Evolutionary conservation across 495 filamentous ascomycete species (phyloP).

Genomic region (Penicillium lividum): DNA sequence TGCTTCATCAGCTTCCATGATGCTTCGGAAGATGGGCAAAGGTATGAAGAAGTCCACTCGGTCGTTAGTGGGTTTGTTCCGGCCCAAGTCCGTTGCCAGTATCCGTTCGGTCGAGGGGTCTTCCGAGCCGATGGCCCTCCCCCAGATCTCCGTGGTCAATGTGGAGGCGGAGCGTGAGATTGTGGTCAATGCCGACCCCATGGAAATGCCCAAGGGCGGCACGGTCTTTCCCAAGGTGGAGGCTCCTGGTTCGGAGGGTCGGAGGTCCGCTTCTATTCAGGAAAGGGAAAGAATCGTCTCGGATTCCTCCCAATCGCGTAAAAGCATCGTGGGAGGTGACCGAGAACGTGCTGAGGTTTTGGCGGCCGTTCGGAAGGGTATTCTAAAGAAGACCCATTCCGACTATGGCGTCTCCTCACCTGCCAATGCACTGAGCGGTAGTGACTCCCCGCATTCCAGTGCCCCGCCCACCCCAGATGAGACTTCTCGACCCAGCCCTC

Average conservation of each 20-base stretch:
- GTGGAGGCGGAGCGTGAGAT: slow-evolving; percentile 89
- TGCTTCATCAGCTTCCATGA: slow-evolving; percentile 95
- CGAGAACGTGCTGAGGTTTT: slow-evolving; percentile 88
- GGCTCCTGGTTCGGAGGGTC: slow-evolving; percentile 38
- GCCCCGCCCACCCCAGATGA: slow-evolving; percentile 85
- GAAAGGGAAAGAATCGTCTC: slow-evolving; percentile 57
- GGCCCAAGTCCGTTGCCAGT: slow-evolving; percentile 88
- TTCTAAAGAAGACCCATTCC: slow-evolving; percentile 74
- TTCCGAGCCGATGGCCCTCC: slow-evolving; percentile 59
- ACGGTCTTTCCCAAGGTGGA: slow-evolving; percentile 92
- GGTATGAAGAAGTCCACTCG: slow-evolving; percentile 91
- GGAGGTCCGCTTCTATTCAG: slow-evolving; percentile 33
- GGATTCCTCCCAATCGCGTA: slow-evolving; percentile 61
- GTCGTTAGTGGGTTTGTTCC: slow-evolving; percentile 91
- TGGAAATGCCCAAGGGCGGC: slow-evolving; percentile 67
- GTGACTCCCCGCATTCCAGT: slow-evolving; percentile 78
- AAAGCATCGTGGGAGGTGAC: slow-evolving; percentile 89
- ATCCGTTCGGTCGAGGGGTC: slow-evolving; percentile 65
- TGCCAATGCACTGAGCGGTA: slow-evolving; percentile 57
- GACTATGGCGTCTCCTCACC: slow-evolving; percentile 70
- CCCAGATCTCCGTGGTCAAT: slow-evolving; percentile 90
- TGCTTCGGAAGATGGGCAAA: slow-evolving; percentile 99
- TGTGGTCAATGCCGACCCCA: slow-evolving; percentile 71
- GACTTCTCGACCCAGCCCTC: slow-evolving; percentile 52
- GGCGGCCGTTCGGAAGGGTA: slow-evolving; percentile 87